Evolutionary conservation across 2,329 filamentous ascomycete species (phyloP).

Genomic region (Alternaria dauci): DNA sequence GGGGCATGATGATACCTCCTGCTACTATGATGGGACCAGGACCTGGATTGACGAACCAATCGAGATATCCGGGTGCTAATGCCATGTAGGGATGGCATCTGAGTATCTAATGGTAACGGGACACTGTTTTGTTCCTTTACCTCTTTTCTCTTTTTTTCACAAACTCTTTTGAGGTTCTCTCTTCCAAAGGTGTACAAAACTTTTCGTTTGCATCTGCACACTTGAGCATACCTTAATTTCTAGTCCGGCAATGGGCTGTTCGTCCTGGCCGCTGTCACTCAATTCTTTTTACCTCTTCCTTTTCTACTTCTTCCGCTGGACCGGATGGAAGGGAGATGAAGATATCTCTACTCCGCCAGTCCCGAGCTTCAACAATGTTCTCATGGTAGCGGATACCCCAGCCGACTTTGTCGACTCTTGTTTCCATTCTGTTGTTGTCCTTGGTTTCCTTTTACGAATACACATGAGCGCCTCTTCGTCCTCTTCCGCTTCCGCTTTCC

Average conservation of each 20-base stretch:
- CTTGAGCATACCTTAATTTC: constrained; percentile 17
- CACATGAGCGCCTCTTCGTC: background rate
- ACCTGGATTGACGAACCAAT: constrained; percentile 40
- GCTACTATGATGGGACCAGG: constrained; percentile 38
- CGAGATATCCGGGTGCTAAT: constrained; percentile 45
- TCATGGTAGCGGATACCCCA: constrained; percentile 4
- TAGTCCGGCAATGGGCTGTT: constrained; percentile 7
- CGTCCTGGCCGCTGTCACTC: background rate
- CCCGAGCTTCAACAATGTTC: constrained; percentile 1
- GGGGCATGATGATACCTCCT: constrained; percentile 36
- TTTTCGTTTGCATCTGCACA: constrained; percentile 1
- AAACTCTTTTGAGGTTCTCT: background rate
- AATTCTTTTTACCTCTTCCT: background rate
- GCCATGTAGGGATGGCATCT: constrained; percentile 37
- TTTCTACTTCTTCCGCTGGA: constrained; percentile 4
- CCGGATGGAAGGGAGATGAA: constrained; percentile 1
- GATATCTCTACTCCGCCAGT: background rate
- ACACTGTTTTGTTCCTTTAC: background rate
- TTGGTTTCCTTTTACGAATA: background rate
- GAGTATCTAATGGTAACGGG: background rate
- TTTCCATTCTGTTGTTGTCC: background rate
- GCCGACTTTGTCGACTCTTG: background rate
- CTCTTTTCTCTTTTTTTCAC: background rate
- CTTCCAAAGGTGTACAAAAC: constrained; percentile 6
- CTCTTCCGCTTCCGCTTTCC: background rate